These are phyloP conservation scores for Fomitiporia mediterranea DNA, from an alignment of 1,284 basidiomycete genomes.

Conservation along the genomic window DNA sequence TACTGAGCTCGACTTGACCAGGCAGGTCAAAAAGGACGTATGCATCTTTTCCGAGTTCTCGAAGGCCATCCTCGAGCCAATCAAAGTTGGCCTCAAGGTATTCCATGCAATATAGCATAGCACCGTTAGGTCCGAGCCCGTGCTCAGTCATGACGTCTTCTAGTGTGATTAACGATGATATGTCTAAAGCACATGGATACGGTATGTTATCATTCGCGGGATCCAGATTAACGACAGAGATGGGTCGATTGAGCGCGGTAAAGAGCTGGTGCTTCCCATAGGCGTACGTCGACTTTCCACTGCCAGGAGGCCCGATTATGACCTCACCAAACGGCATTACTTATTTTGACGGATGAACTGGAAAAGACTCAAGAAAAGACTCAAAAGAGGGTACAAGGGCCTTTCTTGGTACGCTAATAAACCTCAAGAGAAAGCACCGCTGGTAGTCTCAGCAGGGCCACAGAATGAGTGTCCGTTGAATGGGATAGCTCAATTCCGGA, in stretches of 20 bases:
- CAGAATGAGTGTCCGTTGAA: no score
- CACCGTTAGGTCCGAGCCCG: constrained; percentile 92
- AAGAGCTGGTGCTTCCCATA: constrained; percentile 92
- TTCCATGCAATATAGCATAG: constrained; percentile 96
- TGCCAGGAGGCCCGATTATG: constrained; percentile 89
- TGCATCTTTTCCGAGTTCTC: constrained; percentile 61
- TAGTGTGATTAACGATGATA: constrained; percentile 84
- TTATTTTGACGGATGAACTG: background rate
- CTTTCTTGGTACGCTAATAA: no score
- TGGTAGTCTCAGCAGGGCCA: no score
- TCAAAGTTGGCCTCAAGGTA: constrained; percentile 95
- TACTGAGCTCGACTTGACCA: constrained; percentile 96
- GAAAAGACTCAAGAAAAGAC: no score
- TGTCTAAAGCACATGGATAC: constrained; percentile 88
- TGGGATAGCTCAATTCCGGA: no score
- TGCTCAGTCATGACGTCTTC: constrained; percentile 85
- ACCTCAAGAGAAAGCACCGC: no score
- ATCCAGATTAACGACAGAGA: constrained; percentile 92
- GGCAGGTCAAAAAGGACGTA: constrained; percentile 97
- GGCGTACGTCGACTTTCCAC: constrained; percentile 93
- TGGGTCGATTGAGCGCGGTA: constrained; percentile 79
- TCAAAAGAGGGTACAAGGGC: no score
- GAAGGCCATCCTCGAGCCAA: constrained; percentile 82
- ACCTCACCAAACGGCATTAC: constrained; percentile 81
- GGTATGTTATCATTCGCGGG: constrained; percentile 89